Conservation (phyloP, 169 alveolate species). For the Sarcocystis neurona region DNA sequence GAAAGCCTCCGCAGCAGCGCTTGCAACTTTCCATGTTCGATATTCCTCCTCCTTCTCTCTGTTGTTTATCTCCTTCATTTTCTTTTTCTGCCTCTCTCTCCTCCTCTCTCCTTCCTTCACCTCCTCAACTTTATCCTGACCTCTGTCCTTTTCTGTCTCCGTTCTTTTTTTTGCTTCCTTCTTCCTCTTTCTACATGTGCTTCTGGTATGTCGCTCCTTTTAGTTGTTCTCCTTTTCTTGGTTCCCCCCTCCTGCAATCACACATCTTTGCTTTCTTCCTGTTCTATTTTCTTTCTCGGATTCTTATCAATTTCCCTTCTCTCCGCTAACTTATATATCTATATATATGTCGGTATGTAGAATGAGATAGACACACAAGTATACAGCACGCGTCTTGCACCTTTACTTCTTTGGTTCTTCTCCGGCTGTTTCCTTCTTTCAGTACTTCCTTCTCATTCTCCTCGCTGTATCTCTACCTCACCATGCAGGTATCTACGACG, state of each 20-base stretch:
- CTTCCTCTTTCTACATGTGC: neutral
- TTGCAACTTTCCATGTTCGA: too few relatives aligned
- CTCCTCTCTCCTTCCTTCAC: too few relatives aligned
- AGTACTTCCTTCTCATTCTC: neutral
- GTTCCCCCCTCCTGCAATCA: neutral
- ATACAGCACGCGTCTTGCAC: too few relatives aligned
- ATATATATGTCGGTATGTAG: too few relatives aligned
- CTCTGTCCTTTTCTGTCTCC: neutral
- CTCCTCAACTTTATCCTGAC: too few relatives aligned
- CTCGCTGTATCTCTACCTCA: neutral
- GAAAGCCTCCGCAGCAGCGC: too few relatives aligned
- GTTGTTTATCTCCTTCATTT: too few relatives aligned
- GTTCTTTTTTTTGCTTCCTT: neutral
- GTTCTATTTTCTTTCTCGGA: neutral
- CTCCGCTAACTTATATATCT: too few relatives aligned
- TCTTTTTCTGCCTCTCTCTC: too few relatives aligned
- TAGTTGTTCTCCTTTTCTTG: neutral
- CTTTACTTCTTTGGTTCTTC: too few relatives aligned
- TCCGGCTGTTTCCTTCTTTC: neutral
- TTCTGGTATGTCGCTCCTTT: neutral
- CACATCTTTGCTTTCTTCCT: neutral
- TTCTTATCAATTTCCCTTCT: neutral
- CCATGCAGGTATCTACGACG: constrained; percentile 2
- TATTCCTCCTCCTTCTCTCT: too few relatives aligned
- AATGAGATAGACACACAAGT: too few relatives aligned